Percentiles rank a stretch among this genome's conserved stretches.
These are phyloP conservation scores for Eragrostis nindensis DNA, from an alignment of 176 grass and related monocot species.

Conservation along the genomic window DNA sequence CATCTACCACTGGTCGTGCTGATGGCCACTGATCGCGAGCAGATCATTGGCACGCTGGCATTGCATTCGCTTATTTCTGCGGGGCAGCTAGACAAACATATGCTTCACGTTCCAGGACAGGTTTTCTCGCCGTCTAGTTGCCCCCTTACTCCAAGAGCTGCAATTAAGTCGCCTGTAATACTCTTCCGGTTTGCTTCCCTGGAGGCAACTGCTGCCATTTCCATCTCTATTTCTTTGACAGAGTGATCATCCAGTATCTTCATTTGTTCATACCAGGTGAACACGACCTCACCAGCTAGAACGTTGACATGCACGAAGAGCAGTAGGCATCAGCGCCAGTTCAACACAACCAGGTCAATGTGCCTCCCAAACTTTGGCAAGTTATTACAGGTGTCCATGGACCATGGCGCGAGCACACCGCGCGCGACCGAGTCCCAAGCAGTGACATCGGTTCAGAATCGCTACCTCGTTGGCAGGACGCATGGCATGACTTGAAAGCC, in stretches of 20 bases:
- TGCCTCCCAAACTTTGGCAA: not conserved
- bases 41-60: not conserved
- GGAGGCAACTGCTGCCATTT: conserved; percentile 5
- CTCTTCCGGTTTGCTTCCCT: not conserved
- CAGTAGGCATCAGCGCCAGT: not conserved
- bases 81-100: not conserved
- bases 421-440: too few species aligned
- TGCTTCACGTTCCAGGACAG: not conserved
- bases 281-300: conserved; percentile 34
- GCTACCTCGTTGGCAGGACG: too few species aligned
- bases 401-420: too few species aligned
- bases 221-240: conserved; percentile 39
- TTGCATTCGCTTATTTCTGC: not conserved
- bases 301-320: not conserved
- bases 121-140: not conserved
- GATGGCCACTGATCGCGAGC: not conserved
- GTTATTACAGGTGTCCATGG: too few species aligned
- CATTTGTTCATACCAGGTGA: conserved; percentile 40
- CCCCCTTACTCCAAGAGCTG: not conserved
- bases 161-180: too few species aligned
- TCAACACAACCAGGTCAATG: not conserved
- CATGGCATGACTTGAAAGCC: too few species aligned
- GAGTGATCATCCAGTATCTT: not conserved
- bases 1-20: not conserved
- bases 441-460: too few species aligned